Evolutionary conservation across 441 rosid species (phyloP), one percentile per base, ranked within the genome.

Genomic region (Bruguiera hainesii): DNA sequence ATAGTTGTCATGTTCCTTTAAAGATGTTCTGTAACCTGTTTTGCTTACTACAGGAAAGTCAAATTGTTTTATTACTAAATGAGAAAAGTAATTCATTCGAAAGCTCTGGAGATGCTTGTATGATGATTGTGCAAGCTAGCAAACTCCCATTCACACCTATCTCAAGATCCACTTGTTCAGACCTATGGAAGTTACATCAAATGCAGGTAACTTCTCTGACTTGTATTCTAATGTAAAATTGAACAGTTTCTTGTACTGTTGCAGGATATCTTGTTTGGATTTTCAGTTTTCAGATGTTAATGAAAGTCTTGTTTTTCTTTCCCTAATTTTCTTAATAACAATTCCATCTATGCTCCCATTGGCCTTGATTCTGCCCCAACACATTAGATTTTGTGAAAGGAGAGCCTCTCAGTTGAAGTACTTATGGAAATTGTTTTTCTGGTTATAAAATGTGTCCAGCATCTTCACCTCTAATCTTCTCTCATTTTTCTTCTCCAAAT

Each of bases 41-140:
- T 59, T 46, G 48, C 59, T 59, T 60, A 52, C 78, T 74, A 72
- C 84, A 94, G 98, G 91, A 88, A 48, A 78, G 74, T 50, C 92
- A 91, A 76, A 66, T 94, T 60, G 97, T 89, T 71, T 56, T 94
- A 61, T 56, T 91, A 64, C 65, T 91, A 72, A 87, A 94, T 62
- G 79, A 79, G 79, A 76, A 70, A 69, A 69, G 78, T 62, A 63
- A 37, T 56, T 68, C 68, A 20, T 65, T 81, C 25, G 90, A 89
- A 76, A 79, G 77, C 76, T 72, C 85, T 16, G 97, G 87, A 80
- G 84, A 84, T 78, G 89, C 92, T 19, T 83, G 86, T 79, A 78
- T 94, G 88, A 87, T 87, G 90, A 81, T 88, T 74, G 61, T 88
- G 75, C 79, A 79, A 76, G 86, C 83, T 73, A 67, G 76, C 60